A percentile compares a stretch with the other conserved stretches of the same genome.
Conservation (phyloP, 306 rosid species). For the Gastrolobium villosum region DNA sequence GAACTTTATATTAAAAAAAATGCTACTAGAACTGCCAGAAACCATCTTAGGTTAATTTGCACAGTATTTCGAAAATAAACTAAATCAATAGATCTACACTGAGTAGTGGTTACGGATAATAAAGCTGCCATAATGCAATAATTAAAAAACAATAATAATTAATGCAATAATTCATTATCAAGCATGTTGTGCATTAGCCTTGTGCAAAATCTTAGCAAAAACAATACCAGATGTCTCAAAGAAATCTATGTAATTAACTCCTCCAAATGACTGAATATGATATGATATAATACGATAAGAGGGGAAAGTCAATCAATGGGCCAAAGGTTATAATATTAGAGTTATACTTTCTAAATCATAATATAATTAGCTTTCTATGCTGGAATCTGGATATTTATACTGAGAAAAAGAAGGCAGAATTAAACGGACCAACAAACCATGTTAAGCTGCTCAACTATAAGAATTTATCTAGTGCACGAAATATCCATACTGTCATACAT, state of each 20-base stretch:
- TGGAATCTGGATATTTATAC: too few relatives aligned
- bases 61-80: not conserved
- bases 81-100: not conserved
- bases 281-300: not conserved
- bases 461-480: too few relatives aligned
- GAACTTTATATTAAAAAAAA: too few relatives aligned
- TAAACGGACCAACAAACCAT: too few relatives aligned
- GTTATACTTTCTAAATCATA: constrained; percentile 6
- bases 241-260: not conserved
- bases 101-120: not conserved
- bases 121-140: not conserved
- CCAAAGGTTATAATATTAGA: not conserved
- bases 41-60: not conserved
- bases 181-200: not conserved
- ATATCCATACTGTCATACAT: too few relatives aligned
- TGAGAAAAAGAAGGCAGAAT: too few relatives aligned
- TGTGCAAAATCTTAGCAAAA: constrained; percentile 1
- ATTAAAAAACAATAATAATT: too few relatives aligned
- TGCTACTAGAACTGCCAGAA: not conserved
- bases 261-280: constrained; percentile 1
- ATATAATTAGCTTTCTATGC: not conserved
- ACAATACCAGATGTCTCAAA: not conserved
- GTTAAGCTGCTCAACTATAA: too few relatives aligned
- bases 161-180: not conserved
- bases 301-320: not conserved